Evolutionary conservation across 495 filamentous ascomycete genomes (phyloP).

Genomic region (Daldinia grandis): DNA sequence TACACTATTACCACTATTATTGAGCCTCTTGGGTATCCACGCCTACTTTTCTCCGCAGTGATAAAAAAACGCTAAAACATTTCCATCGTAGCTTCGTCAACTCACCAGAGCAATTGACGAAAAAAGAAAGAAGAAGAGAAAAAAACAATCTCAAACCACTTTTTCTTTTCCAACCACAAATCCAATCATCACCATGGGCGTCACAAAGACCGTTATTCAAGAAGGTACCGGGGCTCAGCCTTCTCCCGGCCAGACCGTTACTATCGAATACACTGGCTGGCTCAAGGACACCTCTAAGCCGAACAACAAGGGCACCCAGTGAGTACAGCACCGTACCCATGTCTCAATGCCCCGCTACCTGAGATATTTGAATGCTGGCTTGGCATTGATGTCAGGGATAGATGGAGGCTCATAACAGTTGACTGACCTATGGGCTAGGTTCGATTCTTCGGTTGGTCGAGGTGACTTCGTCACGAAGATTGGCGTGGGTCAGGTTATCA

Average conservation of each 20-base stretch:
- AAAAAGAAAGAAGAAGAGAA: constrained; percentile 1
- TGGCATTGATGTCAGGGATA: constrained; percentile 29
- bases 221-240: constrained; percentile 63
- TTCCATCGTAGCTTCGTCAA: constrained; percentile 24
- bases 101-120: constrained; percentile 13
- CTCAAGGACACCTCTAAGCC: constrained; percentile 70
- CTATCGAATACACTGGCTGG: constrained; percentile 85
- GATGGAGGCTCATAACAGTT: constrained; percentile 11
- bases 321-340: constrained; percentile 30
- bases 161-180: constrained; percentile 5
- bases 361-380: constrained; percentile 7
- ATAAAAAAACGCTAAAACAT: constrained; percentile 37
- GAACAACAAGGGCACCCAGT: constrained; percentile 59
- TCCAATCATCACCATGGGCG: constrained; percentile 54
- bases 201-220: constrained; percentile 54
- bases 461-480: constrained; percentile 73
- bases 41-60: constrained; percentile 24
- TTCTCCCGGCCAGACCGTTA: constrained; percentile 68
- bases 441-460: constrained; percentile 77
- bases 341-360: constrained; percentile 4
- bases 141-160: background rate
- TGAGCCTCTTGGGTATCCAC: constrained; percentile 27
- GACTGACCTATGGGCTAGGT: constrained; percentile 60
- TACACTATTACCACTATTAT: background rate
- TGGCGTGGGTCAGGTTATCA: constrained; percentile 80